Percentiles rank a stretch among this genome's conserved stretches.
Evolutionary conservation across 2,329 filamentous ascomycete species (phyloP).

Genomic region (Aureobasidium sp.): DNA sequence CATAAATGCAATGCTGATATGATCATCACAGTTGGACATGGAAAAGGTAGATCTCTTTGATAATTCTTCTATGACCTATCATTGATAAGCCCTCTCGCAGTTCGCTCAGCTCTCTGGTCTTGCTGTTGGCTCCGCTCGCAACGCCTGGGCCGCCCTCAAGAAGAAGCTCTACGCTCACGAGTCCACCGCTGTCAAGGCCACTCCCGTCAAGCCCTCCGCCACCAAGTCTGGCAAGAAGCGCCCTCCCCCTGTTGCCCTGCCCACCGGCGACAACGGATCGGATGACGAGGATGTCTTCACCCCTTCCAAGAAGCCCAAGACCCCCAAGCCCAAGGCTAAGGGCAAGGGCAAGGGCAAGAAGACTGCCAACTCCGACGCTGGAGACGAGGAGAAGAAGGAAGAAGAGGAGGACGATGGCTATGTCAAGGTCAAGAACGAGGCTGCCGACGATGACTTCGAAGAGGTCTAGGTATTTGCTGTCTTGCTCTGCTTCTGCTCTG

Average conservation of each 20-base stretch:
- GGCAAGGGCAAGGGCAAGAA: conserved; percentile 15
- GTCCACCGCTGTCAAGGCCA: neutral
- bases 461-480: neutral
- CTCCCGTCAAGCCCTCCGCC: neutral
- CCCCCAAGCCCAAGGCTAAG: conserved; percentile 15
- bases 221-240: conserved; percentile 5
- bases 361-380: conserved; percentile 17
- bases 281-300: conserved; percentile 16
- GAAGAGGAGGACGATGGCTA: conserved; percentile 15
- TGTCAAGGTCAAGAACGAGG: neutral
- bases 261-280: neutral
- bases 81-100: neutral
- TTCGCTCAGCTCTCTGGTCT: conserved; percentile 20
- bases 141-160: conserved; percentile 27
- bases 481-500: neutral
- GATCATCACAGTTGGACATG: conserved; percentile 20
- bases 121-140: conserved; percentile 24
- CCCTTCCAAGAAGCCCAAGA: conserved; percentile 23
- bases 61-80: neutral
- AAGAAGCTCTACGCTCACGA: conserved; percentile 25
- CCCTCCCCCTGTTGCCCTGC: neutral
- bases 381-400: conserved; percentile 17
- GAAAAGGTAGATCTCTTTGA: conserved; percentile 14
- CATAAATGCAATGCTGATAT: neutral
- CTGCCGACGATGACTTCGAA: neutral